These are phyloP conservation scores for Lepidium aucheri DNA, from an alignment of 345 rosid species.

Conservation along the genomic window DNA sequence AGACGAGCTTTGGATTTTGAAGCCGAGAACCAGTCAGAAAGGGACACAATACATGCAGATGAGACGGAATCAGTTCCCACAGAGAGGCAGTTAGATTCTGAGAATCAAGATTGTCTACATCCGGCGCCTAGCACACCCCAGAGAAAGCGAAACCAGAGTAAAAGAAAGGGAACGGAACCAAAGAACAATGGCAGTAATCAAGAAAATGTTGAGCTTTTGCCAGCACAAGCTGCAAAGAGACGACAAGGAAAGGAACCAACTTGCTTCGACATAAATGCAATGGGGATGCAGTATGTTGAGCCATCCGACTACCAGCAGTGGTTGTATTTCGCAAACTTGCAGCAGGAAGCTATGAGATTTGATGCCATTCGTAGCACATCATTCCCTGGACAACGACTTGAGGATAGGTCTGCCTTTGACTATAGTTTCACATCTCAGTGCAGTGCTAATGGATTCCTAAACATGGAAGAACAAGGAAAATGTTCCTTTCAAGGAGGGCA, in stretches of 20 bases:
- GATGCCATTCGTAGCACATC: constrained; percentile 30
- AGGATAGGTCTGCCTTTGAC: constrained; percentile 13
- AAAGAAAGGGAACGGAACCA: neutral
- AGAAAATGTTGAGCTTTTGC: neutral
- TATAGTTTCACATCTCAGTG: constrained; percentile 19
- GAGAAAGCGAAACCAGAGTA: constrained; percentile 11
- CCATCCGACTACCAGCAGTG: constrained; percentile 30
- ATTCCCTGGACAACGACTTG: constrained; percentile 18
- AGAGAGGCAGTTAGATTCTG: constrained; percentile 26
- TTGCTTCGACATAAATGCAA: constrained; percentile 23
- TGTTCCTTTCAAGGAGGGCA: constrained; percentile 27
- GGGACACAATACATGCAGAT: constrained; percentile 4
- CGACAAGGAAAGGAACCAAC: constrained; percentile 28
- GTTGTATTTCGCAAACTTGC: constrained; percentile 24
- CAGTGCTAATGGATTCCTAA: constrained; percentile 14
- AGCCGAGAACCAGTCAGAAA: neutral
- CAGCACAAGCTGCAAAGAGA: constrained; percentile 17
- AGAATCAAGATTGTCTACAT: constrained; percentile 20
- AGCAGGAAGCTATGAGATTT: constrained; percentile 43
- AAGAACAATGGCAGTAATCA: neutral
- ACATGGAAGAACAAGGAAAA: constrained; percentile 19
- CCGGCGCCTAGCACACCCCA: constrained; percentile 32
- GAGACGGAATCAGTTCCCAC: constrained; percentile 32
- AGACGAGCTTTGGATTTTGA: constrained; percentile 51
- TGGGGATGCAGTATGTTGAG: constrained; percentile 34